These are phyloP conservation scores for Solanum hybrid DNA, from an alignment of 305 asterid species.

Conservation along the genomic window DNA sequence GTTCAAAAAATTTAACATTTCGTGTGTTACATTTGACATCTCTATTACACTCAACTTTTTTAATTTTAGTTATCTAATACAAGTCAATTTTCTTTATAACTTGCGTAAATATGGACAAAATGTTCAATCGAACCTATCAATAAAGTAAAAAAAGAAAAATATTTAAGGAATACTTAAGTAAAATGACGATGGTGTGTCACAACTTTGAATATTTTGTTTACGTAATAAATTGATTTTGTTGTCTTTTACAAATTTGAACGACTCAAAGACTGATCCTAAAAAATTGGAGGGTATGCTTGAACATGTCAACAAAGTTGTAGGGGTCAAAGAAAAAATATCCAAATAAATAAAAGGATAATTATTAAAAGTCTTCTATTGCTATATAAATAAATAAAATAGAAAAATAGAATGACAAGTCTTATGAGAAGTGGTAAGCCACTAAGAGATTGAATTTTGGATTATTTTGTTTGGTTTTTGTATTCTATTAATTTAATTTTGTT, in stretches of 20 bases:
- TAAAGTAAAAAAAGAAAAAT: too few species aligned
- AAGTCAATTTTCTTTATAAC: not conserved
- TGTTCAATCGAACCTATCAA: not conserved
- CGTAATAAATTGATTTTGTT: not conserved
- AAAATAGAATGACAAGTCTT: not conserved
- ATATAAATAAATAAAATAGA: not conserved
- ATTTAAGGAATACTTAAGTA: not conserved
- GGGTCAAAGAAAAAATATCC: not conserved
- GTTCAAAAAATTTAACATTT: not conserved
- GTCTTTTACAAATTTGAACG: not conserved
- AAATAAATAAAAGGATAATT: not conserved
- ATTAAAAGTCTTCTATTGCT: not conserved
- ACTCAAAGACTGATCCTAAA: not conserved
- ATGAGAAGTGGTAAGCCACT: slow-evolving; percentile 7
- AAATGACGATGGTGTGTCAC: not conserved
- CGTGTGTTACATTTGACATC: not conserved
- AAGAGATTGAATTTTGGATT: not conserved
- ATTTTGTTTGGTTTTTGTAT: not conserved
- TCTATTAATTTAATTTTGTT: not conserved
- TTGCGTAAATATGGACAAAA: not conserved
- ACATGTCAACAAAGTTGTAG: not conserved
- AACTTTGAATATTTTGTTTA: not conserved
- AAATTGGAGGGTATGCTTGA: not conserved
- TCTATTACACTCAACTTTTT: not conserved
- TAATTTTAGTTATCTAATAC: not conserved